phyloP scores from a whole-genome alignment of 192 early-diverging fungal species.

The Umbelopsis sp. region DNA sequence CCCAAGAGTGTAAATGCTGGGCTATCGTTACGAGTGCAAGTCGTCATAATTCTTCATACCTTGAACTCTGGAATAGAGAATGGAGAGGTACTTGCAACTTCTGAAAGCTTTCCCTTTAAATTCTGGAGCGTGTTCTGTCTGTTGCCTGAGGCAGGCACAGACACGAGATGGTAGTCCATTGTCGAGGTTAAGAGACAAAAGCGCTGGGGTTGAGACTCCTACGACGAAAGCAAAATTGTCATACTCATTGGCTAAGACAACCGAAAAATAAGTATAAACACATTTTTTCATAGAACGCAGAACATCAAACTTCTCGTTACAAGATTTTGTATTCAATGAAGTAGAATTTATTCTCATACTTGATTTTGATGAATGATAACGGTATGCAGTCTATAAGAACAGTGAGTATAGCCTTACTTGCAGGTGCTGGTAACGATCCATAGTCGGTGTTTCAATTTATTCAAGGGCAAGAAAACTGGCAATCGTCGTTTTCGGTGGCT shows the following conservation, averaged over 20 bases:
- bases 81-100: conserved; percentile 81
- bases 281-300: not conserved
- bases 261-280: not conserved
- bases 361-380: too few relatives aligned
- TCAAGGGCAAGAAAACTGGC: conserved; percentile 4
- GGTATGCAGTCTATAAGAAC: too few relatives aligned
- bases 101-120: conserved; percentile 75
- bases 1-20: not conserved
- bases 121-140: conserved; percentile 64
- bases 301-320: too few relatives aligned
- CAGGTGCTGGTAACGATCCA: not conserved
- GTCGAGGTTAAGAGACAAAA: conserved; percentile 16
- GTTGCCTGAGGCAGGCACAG: conserved; percentile 89
- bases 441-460: not conserved
- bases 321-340: too few relatives aligned
- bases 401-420: not conserved
- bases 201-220: conserved; percentile 13
- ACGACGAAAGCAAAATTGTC: not conserved
- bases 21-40: too few relatives aligned
- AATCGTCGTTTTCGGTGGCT: conserved; percentile 6
- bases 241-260: not conserved
- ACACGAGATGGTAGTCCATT: conserved; percentile 69
- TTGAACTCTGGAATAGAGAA: conserved; percentile 92
- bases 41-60: conserved; percentile 45
- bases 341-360: too few relatives aligned